A percentile compares a stretch with the other conserved stretches of the same genome.
These are phyloP conservation scores for Aphanomyces cochlioides DNA, from an alignment of 352 stramenopile genomes.

Conservation along the genomic window DNA sequence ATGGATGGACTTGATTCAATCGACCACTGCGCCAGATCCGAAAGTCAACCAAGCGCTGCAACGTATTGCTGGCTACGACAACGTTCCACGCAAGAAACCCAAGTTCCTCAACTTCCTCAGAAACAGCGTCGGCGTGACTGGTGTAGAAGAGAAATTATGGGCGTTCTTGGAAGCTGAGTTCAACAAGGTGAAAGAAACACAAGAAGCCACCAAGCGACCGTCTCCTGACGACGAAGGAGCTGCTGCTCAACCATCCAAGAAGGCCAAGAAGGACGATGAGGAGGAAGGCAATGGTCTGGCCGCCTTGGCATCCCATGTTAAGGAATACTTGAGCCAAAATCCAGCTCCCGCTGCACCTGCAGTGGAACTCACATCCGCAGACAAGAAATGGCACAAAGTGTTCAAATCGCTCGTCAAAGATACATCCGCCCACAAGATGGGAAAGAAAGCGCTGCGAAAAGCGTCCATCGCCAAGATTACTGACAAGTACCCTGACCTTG, in stretches of 20 bases:
- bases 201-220: slow-evolving; percentile 32
- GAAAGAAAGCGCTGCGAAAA: slow-evolving; percentile 48
- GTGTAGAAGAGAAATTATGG: slow-evolving; percentile 64
- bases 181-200: slow-evolving; percentile 39
- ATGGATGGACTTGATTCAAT: slow-evolving; percentile 78
- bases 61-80: slow-evolving; percentile 76
- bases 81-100: slow-evolving; percentile 90
- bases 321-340: slow-evolving; percentile 23
- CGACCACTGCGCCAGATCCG: slow-evolving; percentile 39
- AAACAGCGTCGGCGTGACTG: slow-evolving; percentile 67
- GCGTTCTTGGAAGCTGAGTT: slow-evolving; percentile 61
- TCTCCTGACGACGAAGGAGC: slow-evolving; percentile 24
- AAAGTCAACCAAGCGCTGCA: slow-evolving; percentile 55
- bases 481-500: slow-evolving; percentile 47
- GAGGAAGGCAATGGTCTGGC: slow-evolving; percentile 7
- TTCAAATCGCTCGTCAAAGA: slow-evolving; percentile 58
- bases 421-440: slow-evolving; percentile 43
- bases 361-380: slow-evolving; percentile 34
- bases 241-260: slow-evolving; percentile 24
- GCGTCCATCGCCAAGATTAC: slow-evolving; percentile 47
- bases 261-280: slow-evolving; percentile 33
- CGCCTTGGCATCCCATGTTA: slow-evolving; percentile 19
- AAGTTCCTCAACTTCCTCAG: slow-evolving; percentile 92
- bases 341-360: slow-evolving; percentile 2
- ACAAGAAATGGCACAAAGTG: slow-evolving; percentile 73